Evolutionary conservation across 1,284 basidiomycete species (phyloP).

Genomic region (Wallemia mellicola): DNA sequence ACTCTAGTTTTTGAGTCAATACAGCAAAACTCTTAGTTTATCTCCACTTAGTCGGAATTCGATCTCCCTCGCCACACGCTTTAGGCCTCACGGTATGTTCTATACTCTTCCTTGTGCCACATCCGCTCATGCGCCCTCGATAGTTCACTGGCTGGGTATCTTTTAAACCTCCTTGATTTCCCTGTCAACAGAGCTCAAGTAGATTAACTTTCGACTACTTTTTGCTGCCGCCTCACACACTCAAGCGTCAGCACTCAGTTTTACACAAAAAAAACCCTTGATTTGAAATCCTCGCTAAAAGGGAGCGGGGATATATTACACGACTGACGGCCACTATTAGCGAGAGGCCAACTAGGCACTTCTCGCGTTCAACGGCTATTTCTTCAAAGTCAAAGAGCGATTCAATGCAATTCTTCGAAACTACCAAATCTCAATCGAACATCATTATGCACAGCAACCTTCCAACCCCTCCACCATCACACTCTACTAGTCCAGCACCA

Average conservation of each 20-base stretch:
- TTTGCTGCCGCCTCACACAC: neutral
- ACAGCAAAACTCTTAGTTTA: neutral
- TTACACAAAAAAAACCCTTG: no score
- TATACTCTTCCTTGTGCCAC: neutral
- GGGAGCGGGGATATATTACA: slow-evolving; percentile 31
- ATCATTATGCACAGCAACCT: neutral
- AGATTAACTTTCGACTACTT: neutral
- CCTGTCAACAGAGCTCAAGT: neutral
- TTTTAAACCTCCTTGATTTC: neutral
- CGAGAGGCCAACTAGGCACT: slow-evolving; percentile 4
- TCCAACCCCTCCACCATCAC: neutral
- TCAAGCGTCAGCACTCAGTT: neutral
- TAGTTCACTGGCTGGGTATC: slow-evolving; percentile 1
- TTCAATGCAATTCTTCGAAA: neutral
- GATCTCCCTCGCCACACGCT: neutral
- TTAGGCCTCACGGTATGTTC: neutral
- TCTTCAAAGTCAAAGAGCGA: slow-evolving; percentile 4
- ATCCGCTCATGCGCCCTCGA: neutral
- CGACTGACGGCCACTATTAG: slow-evolving; percentile 23
- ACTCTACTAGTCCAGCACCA: neutral
- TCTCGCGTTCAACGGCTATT: slow-evolving; percentile 22
- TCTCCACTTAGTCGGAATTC: neutral
- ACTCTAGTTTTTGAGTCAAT: no score
- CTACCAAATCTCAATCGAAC: slow-evolving; percentile 1
- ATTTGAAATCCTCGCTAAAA: slow-evolving; percentile 27